Evolutionary conservation across 768 basidiomycete species (phyloP).

Genomic region (Lentinula sp.): DNA sequence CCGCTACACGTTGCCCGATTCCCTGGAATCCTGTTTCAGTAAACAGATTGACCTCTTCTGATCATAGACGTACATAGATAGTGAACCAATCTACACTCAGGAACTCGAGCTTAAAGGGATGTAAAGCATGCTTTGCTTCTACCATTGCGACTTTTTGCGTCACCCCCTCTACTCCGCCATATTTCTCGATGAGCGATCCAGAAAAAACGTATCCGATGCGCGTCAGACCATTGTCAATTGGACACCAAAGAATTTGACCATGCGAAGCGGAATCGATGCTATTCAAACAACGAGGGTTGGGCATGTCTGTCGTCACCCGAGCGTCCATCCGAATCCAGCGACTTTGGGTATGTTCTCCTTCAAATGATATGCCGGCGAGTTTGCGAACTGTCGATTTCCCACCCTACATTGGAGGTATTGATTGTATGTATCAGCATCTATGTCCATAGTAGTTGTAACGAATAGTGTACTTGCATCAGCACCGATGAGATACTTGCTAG

Average conservation of each 20-base stretch:
- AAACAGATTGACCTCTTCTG: neutral
- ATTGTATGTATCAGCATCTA: too few species aligned
- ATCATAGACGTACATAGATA: constrained; percentile 7
- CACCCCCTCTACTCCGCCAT: constrained; percentile 7
- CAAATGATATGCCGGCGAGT: constrained; percentile 10
- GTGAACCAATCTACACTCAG: constrained; percentile 13
- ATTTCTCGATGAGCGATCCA: neutral
- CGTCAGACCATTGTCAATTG: constrained; percentile 10
- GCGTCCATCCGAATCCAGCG: constrained; percentile 14
- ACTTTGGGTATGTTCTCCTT: constrained; percentile 5
- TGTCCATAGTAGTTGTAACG: neutral
- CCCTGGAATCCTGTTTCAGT: neutral
- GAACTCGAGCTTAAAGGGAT: constrained; percentile 12
- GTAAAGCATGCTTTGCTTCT: constrained; percentile 10
- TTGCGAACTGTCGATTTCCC: constrained; percentile 11
- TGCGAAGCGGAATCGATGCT: constrained; percentile 9
- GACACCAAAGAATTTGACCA: constrained; percentile 13
- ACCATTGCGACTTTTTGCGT: constrained; percentile 8
- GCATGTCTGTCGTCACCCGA: constrained; percentile 12
- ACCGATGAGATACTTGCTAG: constrained; percentile 7
- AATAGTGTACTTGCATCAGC: constrained; percentile 5
- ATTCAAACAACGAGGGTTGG: constrained; percentile 8
- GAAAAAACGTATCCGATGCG: constrained; percentile 11
- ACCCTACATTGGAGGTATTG: constrained; percentile 4
- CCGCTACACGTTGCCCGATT: constrained; percentile 11